Evolutionary conservation across 352 stramenopile genomes (phyloP), one percentile per base, ranked within the genome.

Genomic region (Phytophthora fragariaefolia): DNA sequence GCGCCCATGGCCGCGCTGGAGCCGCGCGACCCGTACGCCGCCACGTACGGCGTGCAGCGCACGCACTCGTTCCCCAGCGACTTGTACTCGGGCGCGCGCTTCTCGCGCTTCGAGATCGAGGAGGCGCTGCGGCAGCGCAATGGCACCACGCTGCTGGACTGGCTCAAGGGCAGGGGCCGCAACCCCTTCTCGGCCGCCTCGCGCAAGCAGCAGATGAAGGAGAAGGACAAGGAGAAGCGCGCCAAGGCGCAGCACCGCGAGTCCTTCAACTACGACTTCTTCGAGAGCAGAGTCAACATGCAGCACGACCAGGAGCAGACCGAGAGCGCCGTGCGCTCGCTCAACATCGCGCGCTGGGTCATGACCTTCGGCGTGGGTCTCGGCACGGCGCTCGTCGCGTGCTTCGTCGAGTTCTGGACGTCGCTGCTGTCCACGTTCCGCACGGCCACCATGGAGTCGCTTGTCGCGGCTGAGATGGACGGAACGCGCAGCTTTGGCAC

Each of bases 281-380:
- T 94, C 51, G 88, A 96, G 66, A 89, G 74, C 61, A 73, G 88
- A 51, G 87, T 96, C 6, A 94, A 96, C 73, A 87, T 83, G 75
- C 85, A 96, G 71, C 82, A 95, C 76, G 88, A 96, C 57, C 84
- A 94, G 56, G 86, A 94, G 53, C 82, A 91, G 69, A 90, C 76
- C 0, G 88, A 96, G 65, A 80, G 87, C 22, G 70, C 70, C 2
- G 85, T 96, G 54, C 84, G 83, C 24, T 84, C 85, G 63, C 76
- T 96, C 36, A 95, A 93, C 58, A 85, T 96, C 42, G 80, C 80
- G 1, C 85, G 95, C n/a, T 99, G 97, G 97, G 71, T 96, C 61
- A 91, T 99, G 77, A 99, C 97, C 1, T 95, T 99, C 56, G 69
- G 92, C 20, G 97, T 99, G 42, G 97, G 97, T 0, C 76, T 99